phyloP scores from a whole-genome alignment of 139 green algal genomes.

The Micromonas pusilla region DNA sequence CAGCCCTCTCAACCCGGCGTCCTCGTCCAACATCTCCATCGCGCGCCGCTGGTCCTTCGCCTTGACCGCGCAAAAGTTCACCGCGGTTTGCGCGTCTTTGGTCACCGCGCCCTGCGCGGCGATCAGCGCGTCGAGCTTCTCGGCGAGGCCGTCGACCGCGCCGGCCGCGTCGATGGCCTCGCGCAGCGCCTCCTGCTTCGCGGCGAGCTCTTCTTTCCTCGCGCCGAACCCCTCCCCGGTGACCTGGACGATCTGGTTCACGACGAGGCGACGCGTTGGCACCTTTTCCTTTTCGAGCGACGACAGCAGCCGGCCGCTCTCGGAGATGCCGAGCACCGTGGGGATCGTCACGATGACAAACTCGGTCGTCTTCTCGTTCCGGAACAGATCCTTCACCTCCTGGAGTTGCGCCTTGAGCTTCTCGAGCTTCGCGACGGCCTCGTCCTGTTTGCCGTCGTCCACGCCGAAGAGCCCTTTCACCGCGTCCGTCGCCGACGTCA shows the following conservation, averaged over 20 bases:
- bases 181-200: neutral
- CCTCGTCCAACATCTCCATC: slow-evolving; percentile 59
- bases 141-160: neutral
- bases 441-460: slow-evolving; percentile 52
- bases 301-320: slow-evolving; percentile 70
- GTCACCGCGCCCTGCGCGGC: neutral
- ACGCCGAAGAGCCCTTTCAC: slow-evolving; percentile 82
- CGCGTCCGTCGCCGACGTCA: slow-evolving; percentile 49
- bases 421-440: slow-evolving; percentile 65
- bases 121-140: neutral
- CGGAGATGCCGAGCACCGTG: slow-evolving; percentile 87
- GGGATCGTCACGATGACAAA: slow-evolving; percentile 98
- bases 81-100: neutral
- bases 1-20: slow-evolving; percentile 63
- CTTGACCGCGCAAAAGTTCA: slow-evolving; percentile 21
- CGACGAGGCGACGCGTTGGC: slow-evolving; percentile 71
- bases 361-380: slow-evolving; percentile 70
- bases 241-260: slow-evolving; percentile 78
- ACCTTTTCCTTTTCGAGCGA: slow-evolving; percentile 69
- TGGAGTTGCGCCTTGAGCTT: slow-evolving; percentile 67
- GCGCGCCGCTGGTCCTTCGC: slow-evolving; percentile 77
- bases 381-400: slow-evolving; percentile 79
- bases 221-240: slow-evolving; percentile 32
- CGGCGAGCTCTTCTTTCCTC: neutral
- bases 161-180: neutral